These are phyloP conservation scores for Salix dunnii DNA, from an alignment of 345 rosid genomes.

Conservation along the genomic window DNA sequence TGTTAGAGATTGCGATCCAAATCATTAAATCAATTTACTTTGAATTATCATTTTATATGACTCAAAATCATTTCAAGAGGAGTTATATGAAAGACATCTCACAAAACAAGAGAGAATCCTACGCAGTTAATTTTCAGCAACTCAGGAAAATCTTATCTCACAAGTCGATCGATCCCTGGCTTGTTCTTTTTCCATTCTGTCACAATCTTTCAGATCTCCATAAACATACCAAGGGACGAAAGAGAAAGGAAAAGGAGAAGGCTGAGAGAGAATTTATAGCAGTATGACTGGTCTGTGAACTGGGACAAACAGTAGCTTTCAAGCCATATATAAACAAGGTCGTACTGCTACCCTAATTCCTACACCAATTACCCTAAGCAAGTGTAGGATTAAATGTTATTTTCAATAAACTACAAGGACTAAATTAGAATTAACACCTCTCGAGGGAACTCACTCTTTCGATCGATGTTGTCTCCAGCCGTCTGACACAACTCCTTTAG, in stretches of 20 bases:
- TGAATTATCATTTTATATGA: no score
- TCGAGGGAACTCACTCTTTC: slow-evolving; percentile 27
- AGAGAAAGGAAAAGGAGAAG: not conserved
- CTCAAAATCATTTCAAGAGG: no score
- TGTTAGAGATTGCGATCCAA: no score
- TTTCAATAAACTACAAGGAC: not conserved
- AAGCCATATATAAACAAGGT: not conserved
- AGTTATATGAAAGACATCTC: not conserved
- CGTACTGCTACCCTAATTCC: not conserved
- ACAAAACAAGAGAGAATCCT: not conserved
- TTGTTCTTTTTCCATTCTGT: not conserved
- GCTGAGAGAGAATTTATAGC: not conserved
- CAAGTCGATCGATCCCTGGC: not conserved
- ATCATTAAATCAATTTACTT: no score
- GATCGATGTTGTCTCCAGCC: slow-evolving; percentile 21
- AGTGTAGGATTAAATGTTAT: not conserved
- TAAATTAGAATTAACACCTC: not conserved
- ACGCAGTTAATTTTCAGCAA: not conserved
- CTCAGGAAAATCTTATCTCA: not conserved
- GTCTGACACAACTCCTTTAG: slow-evolving; percentile 18
- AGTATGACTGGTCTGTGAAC: not conserved
- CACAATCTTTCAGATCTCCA: not conserved
- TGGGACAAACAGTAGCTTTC: not conserved
- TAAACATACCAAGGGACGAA: not conserved
- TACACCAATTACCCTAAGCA: not conserved